A percentile compares a stretch with the other conserved stretches of the same genome.
These are phyloP conservation scores for Sungouiella thailandica DNA, from an alignment of 805 yeast species.

Conservation along the genomic window DNA sequence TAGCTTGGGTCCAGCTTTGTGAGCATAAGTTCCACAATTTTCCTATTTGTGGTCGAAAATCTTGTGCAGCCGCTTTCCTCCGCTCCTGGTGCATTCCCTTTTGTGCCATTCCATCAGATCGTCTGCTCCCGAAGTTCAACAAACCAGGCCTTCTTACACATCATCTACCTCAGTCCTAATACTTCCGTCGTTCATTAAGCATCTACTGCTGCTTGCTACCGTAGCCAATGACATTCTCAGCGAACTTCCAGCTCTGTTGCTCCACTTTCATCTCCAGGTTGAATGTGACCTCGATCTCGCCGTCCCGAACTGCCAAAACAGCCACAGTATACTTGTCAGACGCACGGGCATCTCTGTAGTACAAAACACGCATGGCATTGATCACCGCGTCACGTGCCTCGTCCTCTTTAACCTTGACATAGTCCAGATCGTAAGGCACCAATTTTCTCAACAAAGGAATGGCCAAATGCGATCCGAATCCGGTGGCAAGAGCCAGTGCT, in stretches of 20 bases:
- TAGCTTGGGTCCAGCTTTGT: too few species aligned
- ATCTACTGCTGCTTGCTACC: constrained; percentile 57
- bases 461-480: constrained; percentile 94
- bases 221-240: constrained; percentile 82
- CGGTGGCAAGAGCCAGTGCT: constrained; percentile 88
- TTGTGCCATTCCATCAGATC: too few species aligned
- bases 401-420: constrained; percentile 58
- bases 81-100: too few species aligned
- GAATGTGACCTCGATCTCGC: constrained; percentile 49
- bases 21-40: too few species aligned
- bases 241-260: constrained; percentile 86
- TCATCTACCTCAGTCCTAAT: too few species aligned
- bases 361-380: constrained; percentile 90
- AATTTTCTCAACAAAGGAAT: constrained; percentile 83
- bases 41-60: too few species aligned
- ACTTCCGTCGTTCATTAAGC: too few species aligned
- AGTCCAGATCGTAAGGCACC: constrained; percentile 76
- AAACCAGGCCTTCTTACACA: too few species aligned
- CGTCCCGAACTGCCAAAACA: constrained; percentile 47
- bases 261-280: constrained; percentile 66
- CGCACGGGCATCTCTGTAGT: constrained; percentile 94
- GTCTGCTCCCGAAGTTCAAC: too few species aligned
- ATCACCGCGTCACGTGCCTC: constrained; percentile 73
- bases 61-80: too few species aligned
- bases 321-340: constrained; percentile 80